Conservation (phyloP, 2,329 filamentous ascomycete genomes). For the Talaromyces amestolkiae region DNA sequence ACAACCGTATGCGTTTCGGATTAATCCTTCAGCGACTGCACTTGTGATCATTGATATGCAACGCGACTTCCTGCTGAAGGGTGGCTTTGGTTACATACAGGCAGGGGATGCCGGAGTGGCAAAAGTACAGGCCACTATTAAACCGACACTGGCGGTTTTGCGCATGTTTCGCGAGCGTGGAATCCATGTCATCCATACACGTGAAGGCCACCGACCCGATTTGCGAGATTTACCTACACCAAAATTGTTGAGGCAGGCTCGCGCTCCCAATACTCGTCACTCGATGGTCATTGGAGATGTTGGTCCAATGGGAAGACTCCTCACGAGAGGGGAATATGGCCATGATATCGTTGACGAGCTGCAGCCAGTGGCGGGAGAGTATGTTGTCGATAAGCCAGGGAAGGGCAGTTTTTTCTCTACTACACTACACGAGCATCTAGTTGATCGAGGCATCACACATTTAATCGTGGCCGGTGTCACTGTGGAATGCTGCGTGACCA, state of each 20-base stretch:
- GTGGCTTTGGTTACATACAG: slow-evolving; percentile 54
- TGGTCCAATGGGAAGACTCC: slow-evolving; percentile 53
- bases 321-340: slow-evolving; percentile 55
- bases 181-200: slow-evolving; percentile 50
- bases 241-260: slow-evolving; percentile 51
- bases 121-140: slow-evolving; percentile 27
- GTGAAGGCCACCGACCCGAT: slow-evolving; percentile 52
- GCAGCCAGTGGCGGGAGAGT: slow-evolving; percentile 50
- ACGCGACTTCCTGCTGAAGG: slow-evolving; percentile 50
- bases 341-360: slow-evolving; percentile 58
- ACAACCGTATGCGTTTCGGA: slow-evolving; percentile 50
- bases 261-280: slow-evolving; percentile 43
- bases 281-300: slow-evolving; percentile 53
- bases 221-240: slow-evolving; percentile 54
- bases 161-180: slow-evolving; percentile 30
- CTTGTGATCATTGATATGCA: slow-evolving; percentile 55
- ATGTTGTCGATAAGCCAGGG: slow-evolving; percentile 58
- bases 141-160: slow-evolving; percentile 44
- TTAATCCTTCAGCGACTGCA: slow-evolving; percentile 48
- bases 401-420: slow-evolving; percentile 62
- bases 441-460: slow-evolving; percentile 57
- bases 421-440: slow-evolving; percentile 51
- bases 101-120: slow-evolving; percentile 39
- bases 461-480: slow-evolving; percentile 58
- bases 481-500: slow-evolving; percentile 59